Evolutionary conservation across 2,329 filamentous ascomycete genomes (phyloP).

Genomic region (Arthrobotrys musiformis): DNA sequence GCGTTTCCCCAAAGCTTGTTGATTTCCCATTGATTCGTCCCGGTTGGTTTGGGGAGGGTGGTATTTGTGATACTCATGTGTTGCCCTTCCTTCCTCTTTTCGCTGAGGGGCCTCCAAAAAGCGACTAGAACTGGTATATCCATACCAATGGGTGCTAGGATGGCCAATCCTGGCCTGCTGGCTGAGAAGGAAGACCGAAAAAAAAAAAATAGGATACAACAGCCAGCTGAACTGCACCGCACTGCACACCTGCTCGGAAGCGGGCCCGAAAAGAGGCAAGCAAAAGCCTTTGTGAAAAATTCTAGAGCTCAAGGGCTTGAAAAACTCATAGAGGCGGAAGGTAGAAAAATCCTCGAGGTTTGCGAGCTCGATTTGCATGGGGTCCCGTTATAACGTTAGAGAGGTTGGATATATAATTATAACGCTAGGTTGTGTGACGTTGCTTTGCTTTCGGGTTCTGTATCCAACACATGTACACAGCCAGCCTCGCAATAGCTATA

Average conservation of each 20-base stretch:
- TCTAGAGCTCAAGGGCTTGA: neutral
- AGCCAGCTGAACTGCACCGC: slow-evolving; percentile 3
- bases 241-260: neutral
- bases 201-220: slow-evolving; percentile 28
- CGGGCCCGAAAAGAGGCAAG: neutral
- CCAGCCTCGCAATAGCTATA: no score
- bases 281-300: neutral
- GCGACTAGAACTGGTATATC: slow-evolving; percentile 13
- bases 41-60: slow-evolving; percentile 17
- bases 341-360: neutral
- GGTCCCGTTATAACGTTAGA: no score
- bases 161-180: neutral
- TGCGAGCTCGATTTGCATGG: no score
- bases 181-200: neutral
- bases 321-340: no score
- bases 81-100: slow-evolving; percentile 27
- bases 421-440: no score
- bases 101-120: neutral
- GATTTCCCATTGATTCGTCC: neutral
- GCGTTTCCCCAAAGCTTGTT: slow-evolving; percentile 9
- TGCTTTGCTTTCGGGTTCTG: no score
- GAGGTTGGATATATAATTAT: no score
- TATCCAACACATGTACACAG: no score
- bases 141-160: neutral
- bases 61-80: slow-evolving; percentile 18